phyloP scores from a whole-genome alignment of 169 alveolate genomes.

The Neospora caninum region DNA sequence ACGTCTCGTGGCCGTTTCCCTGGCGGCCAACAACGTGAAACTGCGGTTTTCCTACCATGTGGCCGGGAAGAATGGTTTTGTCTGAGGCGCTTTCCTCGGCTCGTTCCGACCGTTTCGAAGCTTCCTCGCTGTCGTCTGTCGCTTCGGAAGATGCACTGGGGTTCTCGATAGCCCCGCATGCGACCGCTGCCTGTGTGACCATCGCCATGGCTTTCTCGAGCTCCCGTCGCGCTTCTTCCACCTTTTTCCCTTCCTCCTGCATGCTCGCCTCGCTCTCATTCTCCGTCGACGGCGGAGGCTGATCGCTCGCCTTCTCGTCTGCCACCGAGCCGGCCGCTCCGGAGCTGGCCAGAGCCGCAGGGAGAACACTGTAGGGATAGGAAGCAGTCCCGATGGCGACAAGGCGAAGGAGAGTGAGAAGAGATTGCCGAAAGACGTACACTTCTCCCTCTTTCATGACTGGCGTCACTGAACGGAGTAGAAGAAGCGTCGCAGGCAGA shows the following conservation, averaged over 20 bases:
- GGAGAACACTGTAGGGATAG: neutral
- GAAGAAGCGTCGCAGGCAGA: slow-evolving; percentile 54
- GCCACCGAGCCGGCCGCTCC: slow-evolving; percentile 12
- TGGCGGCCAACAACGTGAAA: too few relatives aligned
- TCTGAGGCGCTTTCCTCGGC: neutral
- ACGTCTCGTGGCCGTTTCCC: too few relatives aligned
- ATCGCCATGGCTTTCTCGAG: neutral
- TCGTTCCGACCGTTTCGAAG: neutral
- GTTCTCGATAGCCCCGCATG: neutral
- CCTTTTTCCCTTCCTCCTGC: neutral
- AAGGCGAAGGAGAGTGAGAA: slow-evolving; percentile 50
- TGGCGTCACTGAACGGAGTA: slow-evolving; percentile 38
- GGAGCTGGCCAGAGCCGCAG: slow-evolving; percentile 39
- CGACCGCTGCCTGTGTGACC: neutral
- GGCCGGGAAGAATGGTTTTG: slow-evolving; percentile 3
- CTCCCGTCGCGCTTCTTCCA: neutral
- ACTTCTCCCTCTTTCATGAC: slow-evolving; percentile 42
- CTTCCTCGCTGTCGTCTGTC: neutral
- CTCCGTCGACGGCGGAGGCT: neutral
- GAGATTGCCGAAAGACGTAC: slow-evolving; percentile 52
- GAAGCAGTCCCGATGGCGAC: slow-evolving; percentile 33
- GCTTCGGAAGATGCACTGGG: neutral
- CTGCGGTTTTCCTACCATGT: neutral
- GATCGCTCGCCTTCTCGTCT: neutral
- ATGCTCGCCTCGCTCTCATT: neutral